Percentiles rank a stretch among this genome's conserved stretches.
These are phyloP conservation scores for Phycomyces nitens DNA, from an alignment of 192 early-diverging fungal species.

Conservation along the genomic window DNA sequence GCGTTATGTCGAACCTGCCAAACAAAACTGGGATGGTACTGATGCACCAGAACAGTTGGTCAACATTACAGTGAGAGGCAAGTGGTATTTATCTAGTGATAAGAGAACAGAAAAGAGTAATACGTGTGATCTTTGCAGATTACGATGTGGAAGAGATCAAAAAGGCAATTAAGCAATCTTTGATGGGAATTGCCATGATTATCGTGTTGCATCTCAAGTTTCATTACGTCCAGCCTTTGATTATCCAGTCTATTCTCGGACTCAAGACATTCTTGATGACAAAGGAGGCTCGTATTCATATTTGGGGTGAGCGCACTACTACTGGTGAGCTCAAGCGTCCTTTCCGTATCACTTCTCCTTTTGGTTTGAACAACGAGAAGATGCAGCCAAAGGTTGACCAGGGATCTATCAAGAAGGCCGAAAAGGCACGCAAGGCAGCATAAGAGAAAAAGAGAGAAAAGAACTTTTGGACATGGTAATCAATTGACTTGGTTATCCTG, in stretches of 20 bases:
- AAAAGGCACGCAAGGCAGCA: constrained; percentile 40
- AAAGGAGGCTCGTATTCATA: constrained; percentile 76
- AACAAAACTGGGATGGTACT: constrained; percentile 44
- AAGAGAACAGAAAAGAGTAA: background rate
- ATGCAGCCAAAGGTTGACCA: constrained; percentile 47
- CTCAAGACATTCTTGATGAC: constrained; percentile 66
- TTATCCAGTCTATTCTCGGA: constrained; percentile 82
- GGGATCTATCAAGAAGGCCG: constrained; percentile 53
- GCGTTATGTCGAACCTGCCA: constrained; percentile 74
- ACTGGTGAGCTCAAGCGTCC: constrained; percentile 79
- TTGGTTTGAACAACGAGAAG: constrained; percentile 49
- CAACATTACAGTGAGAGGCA: constrained; percentile 27
- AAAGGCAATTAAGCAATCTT: constrained; percentile 66
- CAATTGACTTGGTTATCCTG: background rate
- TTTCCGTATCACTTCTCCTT: constrained; percentile 75
- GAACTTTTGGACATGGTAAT: no score
- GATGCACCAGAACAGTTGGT: constrained; percentile 37
- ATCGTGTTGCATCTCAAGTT: constrained; percentile 83
- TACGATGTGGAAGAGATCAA: constrained; percentile 73
- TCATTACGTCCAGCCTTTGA: constrained; percentile 82
- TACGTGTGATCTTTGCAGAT: constrained; percentile 32
- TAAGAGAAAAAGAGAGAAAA: constrained; percentile 7
- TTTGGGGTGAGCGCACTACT: constrained; percentile 68
- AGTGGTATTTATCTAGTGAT: background rate
- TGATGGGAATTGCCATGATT: constrained; percentile 70